These are phyloP conservation scores for Apiotrichum akiyoshidainum DNA, from an alignment of 1,284 basidiomycete species.

Conservation along the genomic window DNA sequence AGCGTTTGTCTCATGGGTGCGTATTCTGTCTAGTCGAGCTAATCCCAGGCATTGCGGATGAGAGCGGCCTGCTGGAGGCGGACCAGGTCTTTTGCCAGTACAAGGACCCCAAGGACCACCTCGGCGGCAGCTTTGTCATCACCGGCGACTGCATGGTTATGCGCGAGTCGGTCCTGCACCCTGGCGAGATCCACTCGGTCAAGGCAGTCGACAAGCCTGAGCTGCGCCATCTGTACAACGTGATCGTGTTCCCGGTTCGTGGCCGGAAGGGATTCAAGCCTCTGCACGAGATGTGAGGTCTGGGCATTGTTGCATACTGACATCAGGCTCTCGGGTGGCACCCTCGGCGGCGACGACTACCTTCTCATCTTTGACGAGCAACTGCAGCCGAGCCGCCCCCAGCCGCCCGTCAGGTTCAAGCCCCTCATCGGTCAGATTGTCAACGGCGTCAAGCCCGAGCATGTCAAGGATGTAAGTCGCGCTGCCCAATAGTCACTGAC, in stretches of 20 bases:
- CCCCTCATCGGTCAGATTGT: conserved; percentile 14
- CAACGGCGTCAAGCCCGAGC: conserved; percentile 18
- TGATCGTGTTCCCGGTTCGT: conserved; percentile 31
- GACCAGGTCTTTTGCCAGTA: conserved; percentile 36
- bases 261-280: conserved; percentile 15
- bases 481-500: background rate
- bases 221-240: conserved; percentile 29
- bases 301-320: background rate
- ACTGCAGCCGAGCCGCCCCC: conserved; percentile 15
- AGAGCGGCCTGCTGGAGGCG: conserved; percentile 26
- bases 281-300: conserved; percentile 24
- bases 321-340: conserved; percentile 27
- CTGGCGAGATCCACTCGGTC: conserved; percentile 28
- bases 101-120: conserved; percentile 14
- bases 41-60: conserved; percentile 29
- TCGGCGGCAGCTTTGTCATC: conserved; percentile 16
- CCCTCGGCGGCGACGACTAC: conserved; percentile 33
- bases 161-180: conserved; percentile 28
- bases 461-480: conserved; percentile 21
- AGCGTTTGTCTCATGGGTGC: conserved; percentile 29
- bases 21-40: background rate
- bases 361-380: conserved; percentile 32
- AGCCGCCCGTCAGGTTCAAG: conserved; percentile 20
- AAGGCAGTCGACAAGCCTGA: conserved; percentile 26
- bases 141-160: conserved; percentile 27